A percentile compares a stretch with the other conserved stretches of the same genome.
Conservation (phyloP, 2,329 filamentous ascomycete species). For the Diaporthe batatas region DNA sequence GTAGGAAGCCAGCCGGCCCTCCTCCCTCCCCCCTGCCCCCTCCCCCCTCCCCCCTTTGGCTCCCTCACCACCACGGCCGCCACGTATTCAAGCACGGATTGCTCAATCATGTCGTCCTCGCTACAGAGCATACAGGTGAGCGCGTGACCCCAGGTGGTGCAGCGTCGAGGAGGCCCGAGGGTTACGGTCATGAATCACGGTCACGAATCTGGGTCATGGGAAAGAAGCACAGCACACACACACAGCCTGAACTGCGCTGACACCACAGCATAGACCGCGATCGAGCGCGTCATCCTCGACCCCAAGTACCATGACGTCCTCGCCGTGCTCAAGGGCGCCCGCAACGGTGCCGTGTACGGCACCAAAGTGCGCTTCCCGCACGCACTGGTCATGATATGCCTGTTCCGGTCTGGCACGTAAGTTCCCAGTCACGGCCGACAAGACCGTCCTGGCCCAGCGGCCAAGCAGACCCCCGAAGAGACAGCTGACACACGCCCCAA, state of each 20-base stretch:
- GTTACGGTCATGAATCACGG: not conserved
- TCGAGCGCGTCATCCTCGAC: conserved; percentile 84
- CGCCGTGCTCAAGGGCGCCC: conserved; percentile 88
- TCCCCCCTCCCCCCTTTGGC: not conserved
- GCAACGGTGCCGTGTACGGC: conserved; percentile 97
- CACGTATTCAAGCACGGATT: not conserved
- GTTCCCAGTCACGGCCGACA: conserved; percentile 50
- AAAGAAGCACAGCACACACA: not conserved
- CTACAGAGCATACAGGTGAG: conserved; percentile 40
- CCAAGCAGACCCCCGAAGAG: not conserved
- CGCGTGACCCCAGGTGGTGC: not conserved
- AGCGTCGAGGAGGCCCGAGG: not conserved
- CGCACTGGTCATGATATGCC: conserved; percentile 96
- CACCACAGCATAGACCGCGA: conserved; percentile 64
- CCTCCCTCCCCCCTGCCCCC: not conserved
- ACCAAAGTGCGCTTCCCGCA: conserved; percentile 98
- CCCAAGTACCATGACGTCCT: conserved; percentile 88
- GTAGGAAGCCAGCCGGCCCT: not conserved
- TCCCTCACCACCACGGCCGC: not conserved
- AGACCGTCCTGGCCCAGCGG: conserved; percentile 19
- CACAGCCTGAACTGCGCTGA: conserved; percentile 13
- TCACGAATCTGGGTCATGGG: not conserved
- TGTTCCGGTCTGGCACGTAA: conserved; percentile 92
- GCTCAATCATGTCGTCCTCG: conserved; percentile 34
- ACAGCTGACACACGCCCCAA: conserved; percentile 8